Percentiles rank a stretch among this genome's conserved stretches.
Evolutionary conservation across 73 alveolate species (phyloP).

Genomic region (Effrenium voratum): DNA sequence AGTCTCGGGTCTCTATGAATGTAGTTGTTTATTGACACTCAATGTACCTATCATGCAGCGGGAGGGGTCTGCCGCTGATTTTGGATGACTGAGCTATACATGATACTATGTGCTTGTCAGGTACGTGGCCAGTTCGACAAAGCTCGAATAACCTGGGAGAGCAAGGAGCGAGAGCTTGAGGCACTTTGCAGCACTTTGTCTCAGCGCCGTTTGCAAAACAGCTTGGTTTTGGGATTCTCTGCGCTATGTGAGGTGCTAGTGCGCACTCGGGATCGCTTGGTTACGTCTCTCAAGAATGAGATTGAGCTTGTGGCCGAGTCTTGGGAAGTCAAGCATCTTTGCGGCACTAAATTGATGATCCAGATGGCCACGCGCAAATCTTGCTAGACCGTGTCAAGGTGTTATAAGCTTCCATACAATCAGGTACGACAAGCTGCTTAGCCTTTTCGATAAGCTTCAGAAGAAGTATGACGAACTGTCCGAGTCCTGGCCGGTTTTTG

Average conservation of each 20-base stretch:
- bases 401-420: no score
- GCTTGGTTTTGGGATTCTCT: neutral
- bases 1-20: no score
- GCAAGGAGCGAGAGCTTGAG: slow-evolving; percentile 92
- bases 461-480: slow-evolving; percentile 61
- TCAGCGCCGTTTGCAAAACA: neutral
- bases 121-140: slow-evolving; percentile 75
- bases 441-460: slow-evolving; percentile 66
- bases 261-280: slow-evolving; percentile 79
- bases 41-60: no score
- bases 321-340: slow-evolving; percentile 59
- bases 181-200: neutral
- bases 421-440: slow-evolving; percentile 63
- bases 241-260: slow-evolving; percentile 39
- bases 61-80: no score
- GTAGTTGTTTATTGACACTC: no score
- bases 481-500: neutral
- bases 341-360: neutral
- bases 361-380: no score
- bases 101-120: neutral
- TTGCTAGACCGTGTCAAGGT: no score
- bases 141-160: slow-evolving; percentile 86
- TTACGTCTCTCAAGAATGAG: slow-evolving; percentile 74
- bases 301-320: slow-evolving; percentile 82
- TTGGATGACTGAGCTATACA: no score